Base-by-base conservation (phyloP, 306 rosid species). In the Corylus avellana region DNA sequence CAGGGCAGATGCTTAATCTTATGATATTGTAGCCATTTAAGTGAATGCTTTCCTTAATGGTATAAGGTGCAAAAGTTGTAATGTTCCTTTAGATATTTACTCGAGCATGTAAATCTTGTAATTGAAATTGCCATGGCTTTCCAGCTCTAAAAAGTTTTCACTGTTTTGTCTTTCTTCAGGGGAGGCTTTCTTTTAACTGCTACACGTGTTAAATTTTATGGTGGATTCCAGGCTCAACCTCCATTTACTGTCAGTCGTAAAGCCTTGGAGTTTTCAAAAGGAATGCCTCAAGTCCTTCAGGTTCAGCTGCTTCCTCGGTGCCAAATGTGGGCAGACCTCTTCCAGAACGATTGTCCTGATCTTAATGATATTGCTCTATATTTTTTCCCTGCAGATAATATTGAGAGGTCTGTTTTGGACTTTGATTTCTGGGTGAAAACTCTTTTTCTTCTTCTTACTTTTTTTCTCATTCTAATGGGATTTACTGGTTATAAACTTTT, bases 341-440 rank as follows among this genome's bases (percentile, higher is more conserved):
- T 88, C 79, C 78, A n/a, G 14, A 63, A 79, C 35, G 76, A 82
- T 48, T 48, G 80, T 80, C 94, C 91, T n/a, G 78, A 57, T 74
- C 92, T 91, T 77, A 74, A 73, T 55, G 97, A 94, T 42, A 77
- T 94, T 42, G 95, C 91, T 5, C 55, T 94, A 74, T 94, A 90
- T 82, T 88, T 94, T 82, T 88, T 84, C 77, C 94, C 91, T 72
- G 77, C 83, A 59, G 75, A 77, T 50, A 75, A 74, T 32, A 35
- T 50, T 76, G 80, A 85, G 71, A 87, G 96, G 98, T 94, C 32
- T 72, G 74, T 59, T 72, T 64, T 84, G 70, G 37, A 67, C 80
- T 80, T 78, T 69, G 58, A 79, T 75, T 81, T 47, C 44, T 16
- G 76, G 73, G 25, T 2, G 55, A 42, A 17, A 3, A 42, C 7